Evolutionary conservation across 352 stramenopile species (phyloP).

Genomic region (Pythium utonaiense): DNA sequence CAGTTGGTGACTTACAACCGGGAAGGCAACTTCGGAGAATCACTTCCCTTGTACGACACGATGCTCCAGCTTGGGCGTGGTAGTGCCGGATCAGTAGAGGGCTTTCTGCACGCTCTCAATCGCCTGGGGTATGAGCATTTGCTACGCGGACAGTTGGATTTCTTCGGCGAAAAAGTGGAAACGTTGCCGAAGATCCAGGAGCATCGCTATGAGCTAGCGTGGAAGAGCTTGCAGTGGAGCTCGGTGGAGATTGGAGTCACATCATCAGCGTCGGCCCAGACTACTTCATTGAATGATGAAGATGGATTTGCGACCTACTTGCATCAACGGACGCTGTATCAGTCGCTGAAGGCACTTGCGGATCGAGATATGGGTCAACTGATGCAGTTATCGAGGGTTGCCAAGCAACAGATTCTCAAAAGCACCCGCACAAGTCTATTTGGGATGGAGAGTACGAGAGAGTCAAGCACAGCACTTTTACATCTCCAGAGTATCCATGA

Average conservation of each 20-base stretch:
- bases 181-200: slow-evolving; percentile 31
- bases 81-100: slow-evolving; percentile 27
- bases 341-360: slow-evolving; percentile 52
- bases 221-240: slow-evolving; percentile 79
- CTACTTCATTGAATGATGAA: background rate
- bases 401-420: slow-evolving; percentile 50
- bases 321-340: slow-evolving; percentile 54
- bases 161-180: slow-evolving; percentile 7
- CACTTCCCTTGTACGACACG: slow-evolving; percentile 73
- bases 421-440: slow-evolving; percentile 57
- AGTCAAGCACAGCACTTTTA: slow-evolving; percentile 51
- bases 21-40: slow-evolving; percentile 52
- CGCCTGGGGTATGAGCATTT: slow-evolving; percentile 75
- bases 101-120: slow-evolving; percentile 57
- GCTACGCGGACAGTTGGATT: slow-evolving; percentile 52
- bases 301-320: slow-evolving; percentile 24
- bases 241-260: slow-evolving; percentile 22
- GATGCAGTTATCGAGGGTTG: slow-evolving; percentile 26
- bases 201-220: slow-evolving; percentile 74
- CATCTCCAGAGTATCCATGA: slow-evolving; percentile 57
- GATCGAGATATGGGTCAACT: slow-evolving; percentile 47
- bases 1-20: slow-evolving; percentile 73
- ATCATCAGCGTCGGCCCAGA: background rate
- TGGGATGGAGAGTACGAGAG: slow-evolving; percentile 64
- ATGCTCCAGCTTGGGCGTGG: slow-evolving; percentile 45